phyloP scores from a whole-genome alignment of 2,329 filamentous ascomycete genomes.

The Aspergillus vadensis region DNA sequence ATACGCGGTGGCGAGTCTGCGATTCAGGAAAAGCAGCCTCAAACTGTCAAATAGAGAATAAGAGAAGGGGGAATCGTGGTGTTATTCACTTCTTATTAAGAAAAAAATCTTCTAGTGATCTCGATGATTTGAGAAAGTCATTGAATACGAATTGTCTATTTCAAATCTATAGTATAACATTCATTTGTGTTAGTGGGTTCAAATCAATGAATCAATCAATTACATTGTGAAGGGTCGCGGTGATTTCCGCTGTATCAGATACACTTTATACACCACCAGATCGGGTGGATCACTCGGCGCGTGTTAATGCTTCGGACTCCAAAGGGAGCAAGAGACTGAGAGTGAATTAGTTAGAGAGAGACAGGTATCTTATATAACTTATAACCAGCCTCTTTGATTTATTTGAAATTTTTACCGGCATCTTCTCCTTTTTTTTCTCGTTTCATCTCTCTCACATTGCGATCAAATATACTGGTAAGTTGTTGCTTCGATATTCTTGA shows the following conservation, averaged over 20 bases:
- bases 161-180: neutral
- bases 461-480: neutral
- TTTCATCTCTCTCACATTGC: neutral
- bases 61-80: too few species aligned
- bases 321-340: neutral
- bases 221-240: neutral
- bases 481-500: neutral
- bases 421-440: neutral
- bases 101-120: too few species aligned
- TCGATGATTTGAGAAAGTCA: neutral
- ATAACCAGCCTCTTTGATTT: neutral
- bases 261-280: slow-evolving; percentile 11
- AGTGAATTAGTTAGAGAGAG: too few species aligned
- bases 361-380: neutral
- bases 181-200: neutral
- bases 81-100: too few species aligned
- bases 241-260: slow-evolving; percentile 6
- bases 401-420: neutral
- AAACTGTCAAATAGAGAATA: neutral
- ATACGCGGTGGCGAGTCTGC: slow-evolving; percentile 22
- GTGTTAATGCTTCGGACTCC: slow-evolving; percentile 2
- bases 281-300: slow-evolving; percentile 11
- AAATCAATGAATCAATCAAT: neutral
- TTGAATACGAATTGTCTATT: neutral
- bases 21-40: slow-evolving; percentile 7